Percentiles rank a stretch among this genome's conserved stretches.
These are phyloP conservation scores for Suhomyces xylopsoci DNA, from an alignment of 805 yeast species.

Conservation along the genomic window DNA sequence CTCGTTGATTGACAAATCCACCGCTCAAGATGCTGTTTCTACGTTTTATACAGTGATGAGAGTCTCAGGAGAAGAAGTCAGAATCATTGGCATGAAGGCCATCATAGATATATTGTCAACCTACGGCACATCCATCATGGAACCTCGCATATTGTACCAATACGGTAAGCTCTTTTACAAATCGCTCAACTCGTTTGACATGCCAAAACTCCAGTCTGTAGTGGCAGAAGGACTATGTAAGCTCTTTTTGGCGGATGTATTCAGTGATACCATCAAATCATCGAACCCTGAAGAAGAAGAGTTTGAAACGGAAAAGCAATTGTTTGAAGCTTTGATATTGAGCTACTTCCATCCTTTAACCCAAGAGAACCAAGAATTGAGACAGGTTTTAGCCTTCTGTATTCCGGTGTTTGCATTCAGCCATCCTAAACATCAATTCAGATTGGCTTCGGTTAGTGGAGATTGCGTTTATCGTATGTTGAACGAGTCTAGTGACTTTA, in stretches of 20 bases:
- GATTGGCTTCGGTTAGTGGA: slow-evolving; percentile 59
- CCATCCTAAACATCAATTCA: slow-evolving; percentile 65
- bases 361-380: slow-evolving; percentile 57
- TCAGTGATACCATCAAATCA: slow-evolving; percentile 43
- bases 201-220: slow-evolving; percentile 68
- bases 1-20: slow-evolving; percentile 58
- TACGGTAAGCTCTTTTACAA: slow-evolving; percentile 54
- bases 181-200: slow-evolving; percentile 52
- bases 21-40: slow-evolving; percentile 50
- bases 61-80: slow-evolving; percentile 60
- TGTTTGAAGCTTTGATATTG: slow-evolving; percentile 67
- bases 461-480: slow-evolving; percentile 64
- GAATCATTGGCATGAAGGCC: slow-evolving; percentile 61
- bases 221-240: slow-evolving; percentile 88
- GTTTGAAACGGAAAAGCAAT: slow-evolving; percentile 30
- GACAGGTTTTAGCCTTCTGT: slow-evolving; percentile 82
- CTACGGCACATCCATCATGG: slow-evolving; percentile 70
- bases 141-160: slow-evolving; percentile 29
- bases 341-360: slow-evolving; percentile 74
- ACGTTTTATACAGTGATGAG: slow-evolving; percentile 69
- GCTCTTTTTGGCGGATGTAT: slow-evolving; percentile 70
- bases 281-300: slow-evolving; percentile 14
- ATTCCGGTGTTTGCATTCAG: slow-evolving; percentile 85
- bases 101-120: slow-evolving; percentile 76
- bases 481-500: slow-evolving; percentile 32